phyloP scores from a whole-genome alignment of 306 rosid species.

The Bauhinia variegata region DNA sequence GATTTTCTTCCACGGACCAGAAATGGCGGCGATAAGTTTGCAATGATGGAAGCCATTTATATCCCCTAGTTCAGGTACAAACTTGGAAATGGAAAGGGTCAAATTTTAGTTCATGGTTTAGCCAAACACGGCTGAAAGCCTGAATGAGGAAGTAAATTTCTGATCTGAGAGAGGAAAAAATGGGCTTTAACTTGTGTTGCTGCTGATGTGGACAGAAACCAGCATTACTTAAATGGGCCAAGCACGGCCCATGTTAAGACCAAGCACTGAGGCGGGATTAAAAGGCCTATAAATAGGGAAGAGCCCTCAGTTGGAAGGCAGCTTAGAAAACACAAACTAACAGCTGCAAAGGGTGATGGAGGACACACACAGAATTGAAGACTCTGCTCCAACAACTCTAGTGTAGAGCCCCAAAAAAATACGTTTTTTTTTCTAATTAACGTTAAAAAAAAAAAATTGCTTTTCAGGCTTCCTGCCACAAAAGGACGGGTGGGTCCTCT shows the following conservation, averaged over 20 bases:
- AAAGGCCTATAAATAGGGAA: no score
- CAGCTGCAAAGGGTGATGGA: constrained; percentile 1
- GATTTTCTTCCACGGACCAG: constrained; percentile 47
- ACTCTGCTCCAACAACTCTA: constrained; percentile 20
- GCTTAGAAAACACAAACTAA: no score
- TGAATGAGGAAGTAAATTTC: constrained; percentile 26
- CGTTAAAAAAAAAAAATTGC: no score
- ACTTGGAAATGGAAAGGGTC: background rate
- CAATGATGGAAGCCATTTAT: constrained; percentile 69
- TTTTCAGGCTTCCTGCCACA: constrained; percentile 12
- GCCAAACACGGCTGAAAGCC: background rate
- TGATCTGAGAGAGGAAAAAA: constrained; percentile 3
- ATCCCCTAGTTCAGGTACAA: constrained; percentile 9
- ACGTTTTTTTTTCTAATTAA: background rate
- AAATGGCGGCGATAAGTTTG: constrained; percentile 64
- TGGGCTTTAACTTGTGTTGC: constrained; percentile 8
- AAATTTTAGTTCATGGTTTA: background rate
- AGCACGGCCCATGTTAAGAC: no score
- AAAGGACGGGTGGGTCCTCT: background rate
- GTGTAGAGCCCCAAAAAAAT: constrained; percentile 45
- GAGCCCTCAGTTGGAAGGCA: no score
- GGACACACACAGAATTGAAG: constrained; percentile 6
- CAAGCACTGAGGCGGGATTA: no score
- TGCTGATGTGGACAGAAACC: background rate
- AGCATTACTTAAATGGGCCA: no score